phyloP scores from a whole-genome alignment of 2,329 filamentous ascomycete genomes.

The Tolypocladium cylindrosporum region DNA sequence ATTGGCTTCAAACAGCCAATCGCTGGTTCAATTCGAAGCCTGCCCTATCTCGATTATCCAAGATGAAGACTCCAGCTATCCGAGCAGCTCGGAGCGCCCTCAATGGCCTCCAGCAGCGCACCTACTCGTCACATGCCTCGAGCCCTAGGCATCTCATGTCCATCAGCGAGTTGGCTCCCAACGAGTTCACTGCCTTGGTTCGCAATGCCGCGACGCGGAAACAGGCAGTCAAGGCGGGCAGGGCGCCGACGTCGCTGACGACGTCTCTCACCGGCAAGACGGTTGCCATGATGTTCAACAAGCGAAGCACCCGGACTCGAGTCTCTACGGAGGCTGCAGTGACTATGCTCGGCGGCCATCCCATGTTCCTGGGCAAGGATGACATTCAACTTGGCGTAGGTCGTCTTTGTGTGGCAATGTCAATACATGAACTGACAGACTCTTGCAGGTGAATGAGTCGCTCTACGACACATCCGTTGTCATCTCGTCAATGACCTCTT shows the following conservation, averaged over 20 bases:
- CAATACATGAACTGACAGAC: not conserved
- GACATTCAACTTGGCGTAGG: conserved; percentile 89
- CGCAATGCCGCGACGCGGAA: conserved; percentile 75
- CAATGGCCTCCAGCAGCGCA: conserved; percentile 28
- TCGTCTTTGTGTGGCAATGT: conserved; percentile 8
- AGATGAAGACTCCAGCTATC: conserved; percentile 23
- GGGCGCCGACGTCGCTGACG: conserved; percentile 43
- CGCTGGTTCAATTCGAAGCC: not conserved
- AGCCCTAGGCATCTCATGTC: conserved; percentile 79
- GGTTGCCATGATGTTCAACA: conserved; percentile 94
- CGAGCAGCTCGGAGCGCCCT: conserved; percentile 22
- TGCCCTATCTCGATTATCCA: not conserved
- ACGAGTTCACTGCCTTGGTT: conserved; percentile 73
- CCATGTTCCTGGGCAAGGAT: conserved; percentile 93
- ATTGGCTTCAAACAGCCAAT: not conserved
- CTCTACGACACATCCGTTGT: conserved; percentile 87
- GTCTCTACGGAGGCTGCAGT: conserved; percentile 90
- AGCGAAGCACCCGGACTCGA: conserved; percentile 85
- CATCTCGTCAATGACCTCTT: conserved; percentile 86
- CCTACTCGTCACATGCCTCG: conserved; percentile 28
- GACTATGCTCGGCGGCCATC: conserved; percentile 77
- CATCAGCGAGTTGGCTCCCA: conserved; percentile 72
- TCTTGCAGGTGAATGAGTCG: conserved; percentile 70
- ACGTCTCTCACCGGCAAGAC: conserved; percentile 63
- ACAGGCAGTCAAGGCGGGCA: conserved; percentile 59